Evolutionary conservation across 345 rosid species (phyloP).

Genomic region (Hevea brasiliensis): DNA sequence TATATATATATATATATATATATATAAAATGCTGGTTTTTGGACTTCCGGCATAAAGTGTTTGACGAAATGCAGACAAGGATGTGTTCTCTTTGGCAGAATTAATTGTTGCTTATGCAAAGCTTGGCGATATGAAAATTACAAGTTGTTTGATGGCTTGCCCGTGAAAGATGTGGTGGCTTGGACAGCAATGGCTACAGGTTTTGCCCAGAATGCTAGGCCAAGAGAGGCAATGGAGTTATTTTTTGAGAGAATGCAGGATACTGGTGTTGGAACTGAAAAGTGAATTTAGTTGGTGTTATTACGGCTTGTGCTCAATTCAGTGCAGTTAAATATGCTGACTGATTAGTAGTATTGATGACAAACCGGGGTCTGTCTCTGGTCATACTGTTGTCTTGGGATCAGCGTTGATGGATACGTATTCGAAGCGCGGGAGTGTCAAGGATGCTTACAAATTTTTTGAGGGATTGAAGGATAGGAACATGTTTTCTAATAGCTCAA

Average conservation of each 20-base stretch:
- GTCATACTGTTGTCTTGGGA: conserved; percentile 55
- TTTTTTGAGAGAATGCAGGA: conserved; percentile 63
- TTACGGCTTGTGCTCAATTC: conserved; percentile 81
- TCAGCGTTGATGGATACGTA: conserved; percentile 83
- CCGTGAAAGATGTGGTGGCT: conserved; percentile 59
- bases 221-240: conserved; percentile 60
- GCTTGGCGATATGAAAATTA: conserved; percentile 56
- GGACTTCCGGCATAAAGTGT: conserved; percentile 54
- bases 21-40: conserved; percentile 56
- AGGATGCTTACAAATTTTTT: conserved; percentile 61
- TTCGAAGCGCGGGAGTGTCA: conserved; percentile 73
- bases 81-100: conserved; percentile 67
- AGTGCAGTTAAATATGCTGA: conserved; percentile 59
- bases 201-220: conserved; percentile 67
- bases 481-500: conserved; percentile 74
- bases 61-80: conserved; percentile 70
- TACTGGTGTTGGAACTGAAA: conserved; percentile 50
- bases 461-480: conserved; percentile 53
- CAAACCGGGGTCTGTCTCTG: conserved; percentile 37
- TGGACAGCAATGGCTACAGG: conserved; percentile 86
- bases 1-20: too few species aligned
- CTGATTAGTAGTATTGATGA: conserved; percentile 44
- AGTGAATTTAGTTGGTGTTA: conserved; percentile 55
- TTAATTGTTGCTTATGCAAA: conserved; percentile 58
- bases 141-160: conserved; percentile 50